Evolutionary conservation across 139 green algal genomes (phyloP).

Genomic region (Zygnema cylindricum): DNA sequence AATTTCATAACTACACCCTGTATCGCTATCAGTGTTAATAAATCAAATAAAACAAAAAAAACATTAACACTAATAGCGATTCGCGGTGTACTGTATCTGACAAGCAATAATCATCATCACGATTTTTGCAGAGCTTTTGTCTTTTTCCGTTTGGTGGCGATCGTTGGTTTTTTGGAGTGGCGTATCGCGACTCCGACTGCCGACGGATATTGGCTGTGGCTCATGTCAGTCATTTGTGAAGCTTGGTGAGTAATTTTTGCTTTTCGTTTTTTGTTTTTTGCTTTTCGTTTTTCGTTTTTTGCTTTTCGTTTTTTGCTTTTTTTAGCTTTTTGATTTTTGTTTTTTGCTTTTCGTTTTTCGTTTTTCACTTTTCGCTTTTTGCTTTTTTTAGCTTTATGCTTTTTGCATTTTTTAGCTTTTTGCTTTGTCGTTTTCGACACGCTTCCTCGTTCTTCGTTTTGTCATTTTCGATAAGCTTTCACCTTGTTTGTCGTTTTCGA

Average conservation of each 20-base stretch:
- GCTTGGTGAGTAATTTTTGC: slow-evolving; percentile 36
- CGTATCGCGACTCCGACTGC: slow-evolving; percentile 36
- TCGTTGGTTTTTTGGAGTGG: slow-evolving; percentile 43
- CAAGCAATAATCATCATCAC: no score
- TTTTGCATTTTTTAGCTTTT: no score
- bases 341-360: not conserved
- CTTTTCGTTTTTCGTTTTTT: not conserved
- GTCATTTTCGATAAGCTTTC: no score
- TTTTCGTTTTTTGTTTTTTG: not conserved
- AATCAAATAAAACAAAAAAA: no score
- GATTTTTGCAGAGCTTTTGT: slow-evolving; percentile 39
- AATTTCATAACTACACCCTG: no score
- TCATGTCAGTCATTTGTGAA: slow-evolving; percentile 56
- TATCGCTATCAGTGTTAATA: no score
- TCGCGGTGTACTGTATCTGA: no score
- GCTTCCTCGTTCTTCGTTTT: no score
- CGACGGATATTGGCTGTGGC: slow-evolving; percentile 55
- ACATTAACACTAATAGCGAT: no score
- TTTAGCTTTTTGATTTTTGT: not conserved
- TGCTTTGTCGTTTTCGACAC: no score
- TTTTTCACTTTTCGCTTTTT: slow-evolving; percentile 9
- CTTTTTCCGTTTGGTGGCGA: slow-evolving; percentile 25
- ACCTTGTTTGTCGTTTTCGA: no score
- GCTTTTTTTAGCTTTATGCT: not conserved
- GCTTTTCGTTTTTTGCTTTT: not conserved